Evolutionary conservation across 2,329 filamentous ascomycete species (phyloP), one percentile per base, ranked within the genome.

Genomic region (Fusarium chaquense): DNA sequence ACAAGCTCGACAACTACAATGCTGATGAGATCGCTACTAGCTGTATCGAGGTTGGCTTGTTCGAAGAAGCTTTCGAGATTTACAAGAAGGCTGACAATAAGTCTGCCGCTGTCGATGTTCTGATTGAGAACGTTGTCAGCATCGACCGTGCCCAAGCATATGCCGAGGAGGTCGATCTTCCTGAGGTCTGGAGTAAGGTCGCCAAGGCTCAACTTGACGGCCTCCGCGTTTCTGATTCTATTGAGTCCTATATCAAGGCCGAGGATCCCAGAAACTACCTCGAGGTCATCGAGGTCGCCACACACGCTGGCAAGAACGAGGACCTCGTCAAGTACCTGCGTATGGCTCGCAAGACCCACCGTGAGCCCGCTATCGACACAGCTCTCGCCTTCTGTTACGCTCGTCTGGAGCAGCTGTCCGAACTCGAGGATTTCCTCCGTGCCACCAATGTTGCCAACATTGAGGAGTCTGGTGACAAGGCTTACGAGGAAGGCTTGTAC

Each of bases 1-100:
- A 98, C 79, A 90, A 92, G 75, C 89, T 99, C 36, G 91, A 94
- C 73, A 90, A 91, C 60, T 99, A 97, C 82, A 93, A 93, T 67
- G 90, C 95, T 1, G 92, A 97, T 69, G 96, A 98, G 76, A 98
- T 98, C 78, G 93, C 96, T 8, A 87, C 91, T 53, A 92, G 97
- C 75, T 98, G 94, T 82, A 96, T 98, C 75, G 93, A 97, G 62
- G 94, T 98, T 62, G 96, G 96, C 66, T 87, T 99, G 73, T 93
- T 93, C 76, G 97, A 99, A 80, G 97, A 99, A 81, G 96, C 96
- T 3, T 98, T 99, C 73, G 93, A 98, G 82, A 96, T 99, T 73
- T 97, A 94, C 87, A 98, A 98, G 89, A 99, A 99, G 88, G 92
- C 94, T 72, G 90, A 91, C 77, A 94, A 97, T 81, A 94, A 97